Evolutionary conservation across 441 rosid genomes (phyloP), one percentile per base, ranked within the genome.

Genomic region (Pelargonium myrrhifolium): DNA sequence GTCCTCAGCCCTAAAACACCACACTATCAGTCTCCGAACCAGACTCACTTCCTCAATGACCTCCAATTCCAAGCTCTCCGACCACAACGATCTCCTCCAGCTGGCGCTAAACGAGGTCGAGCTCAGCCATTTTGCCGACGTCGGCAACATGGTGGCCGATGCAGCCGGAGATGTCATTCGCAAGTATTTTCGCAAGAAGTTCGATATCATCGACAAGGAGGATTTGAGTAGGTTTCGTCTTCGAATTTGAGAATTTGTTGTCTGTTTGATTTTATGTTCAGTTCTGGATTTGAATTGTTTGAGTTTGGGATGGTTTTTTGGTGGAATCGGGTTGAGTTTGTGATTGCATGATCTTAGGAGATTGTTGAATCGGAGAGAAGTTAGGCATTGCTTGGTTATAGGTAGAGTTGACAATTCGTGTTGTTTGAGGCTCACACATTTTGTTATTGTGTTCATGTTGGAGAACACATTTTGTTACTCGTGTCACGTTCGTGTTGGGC

Each of bases 131-230:
- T 84, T 88, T 71, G 81, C 79, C 3, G 76, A 65, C 0, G 89
- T 89, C 49, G 96, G 83, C n/a, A 84, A 82, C 74, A 62, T 26
- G 21, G 79, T 89, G 2, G 99, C 96, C 20, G 92, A 91, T 67
- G 96, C 99, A 31, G 87, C 97, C 18, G 96, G 96, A 6, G 85
- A 84, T 42, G 97, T 91, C 47, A 93, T 93, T 43, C 86, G 92
- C 65, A 79, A 71, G 56, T 91, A 87, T 62, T 93, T 93, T 68
- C 83, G 99, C 12, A 89, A 86, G 81, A 89, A 86, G 68, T 80
- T 93, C 66, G 96, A 91, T 37, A 86, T 93, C 43, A 79, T 91
- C 15, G 96, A 93, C 2, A 93, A 94, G 75, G 88, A 78, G 18
- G 99, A 94, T 70, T 68, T 74, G 81, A 91, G 96, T 89, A 71